Percentiles rank a stretch among this genome's conserved stretches.
Evolutionary conservation across 2,329 filamentous ascomycete genomes (phyloP).

Genomic region (Sordariomycetes sp.): DNA sequence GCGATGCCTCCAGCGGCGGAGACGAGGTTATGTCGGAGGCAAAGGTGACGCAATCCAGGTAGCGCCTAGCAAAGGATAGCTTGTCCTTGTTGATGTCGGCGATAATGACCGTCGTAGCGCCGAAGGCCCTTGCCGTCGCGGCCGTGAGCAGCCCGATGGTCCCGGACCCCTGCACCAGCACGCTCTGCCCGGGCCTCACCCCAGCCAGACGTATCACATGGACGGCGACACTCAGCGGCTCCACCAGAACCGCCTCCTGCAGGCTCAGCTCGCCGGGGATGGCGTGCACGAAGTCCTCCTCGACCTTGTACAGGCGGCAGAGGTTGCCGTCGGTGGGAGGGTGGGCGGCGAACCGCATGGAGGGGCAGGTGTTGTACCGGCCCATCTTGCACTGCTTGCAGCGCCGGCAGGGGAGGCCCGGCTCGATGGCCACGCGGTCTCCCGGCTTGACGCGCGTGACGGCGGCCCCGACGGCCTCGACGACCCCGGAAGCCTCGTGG

Average conservation of each 20-base stretch:
- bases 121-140: conserved; percentile 21
- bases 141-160: conserved; percentile 24
- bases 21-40: conserved; percentile 1
- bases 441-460: conserved; percentile 35
- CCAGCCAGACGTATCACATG: conserved; percentile 25
- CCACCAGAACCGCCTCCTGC: conserved; percentile 35
- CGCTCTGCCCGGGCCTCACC: conserved; percentile 5
- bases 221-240: conserved; percentile 40
- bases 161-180: conserved; percentile 24
- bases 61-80: conserved; percentile 20
- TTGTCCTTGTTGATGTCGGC: conserved; percentile 19
- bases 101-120: conserved; percentile 7
- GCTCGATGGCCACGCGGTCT: conserved; percentile 35
- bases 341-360: conserved; percentile 55
- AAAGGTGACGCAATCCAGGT: conserved; percentile 12
- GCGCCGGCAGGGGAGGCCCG: conserved; percentile 42
- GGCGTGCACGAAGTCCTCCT: conserved; percentile 76
- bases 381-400: conserved; percentile 65
- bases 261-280: conserved; percentile 27
- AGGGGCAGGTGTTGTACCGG: conserved; percentile 68
- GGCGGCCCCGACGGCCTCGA: conserved; percentile 30
- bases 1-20: conserved; percentile 12
- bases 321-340: conserved; percentile 51
- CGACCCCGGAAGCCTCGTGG: conserved; percentile 40
- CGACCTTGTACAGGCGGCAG: conserved; percentile 63